These are phyloP conservation scores for Nemania abortiva DNA, from an alignment of 2,329 filamentous ascomycete genomes.

Conservation along the genomic window DNA sequence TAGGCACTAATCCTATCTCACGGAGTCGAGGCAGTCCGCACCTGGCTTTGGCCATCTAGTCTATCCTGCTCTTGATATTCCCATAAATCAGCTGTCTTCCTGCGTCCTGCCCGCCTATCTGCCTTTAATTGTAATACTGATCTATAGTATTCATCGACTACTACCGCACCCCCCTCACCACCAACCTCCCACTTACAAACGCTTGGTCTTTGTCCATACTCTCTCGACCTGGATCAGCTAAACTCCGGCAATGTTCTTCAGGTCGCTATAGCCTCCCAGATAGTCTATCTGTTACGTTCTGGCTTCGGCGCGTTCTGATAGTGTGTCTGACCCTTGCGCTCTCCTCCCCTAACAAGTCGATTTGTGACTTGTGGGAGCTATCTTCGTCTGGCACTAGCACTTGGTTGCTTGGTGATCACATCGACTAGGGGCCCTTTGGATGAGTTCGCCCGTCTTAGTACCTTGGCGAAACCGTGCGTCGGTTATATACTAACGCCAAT, in stretches of 20 bases:
- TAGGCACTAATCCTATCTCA: slow-evolving; percentile 17
- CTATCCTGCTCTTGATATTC: slow-evolving; percentile 15
- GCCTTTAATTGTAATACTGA: slow-evolving; percentile 31
- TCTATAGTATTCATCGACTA: slow-evolving; percentile 24
- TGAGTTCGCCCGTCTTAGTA: not conserved
- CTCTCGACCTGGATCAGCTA: slow-evolving; percentile 13
- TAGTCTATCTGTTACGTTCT: slow-evolving; percentile 1
- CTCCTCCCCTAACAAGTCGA: slow-evolving; percentile 12
- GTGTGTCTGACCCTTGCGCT: slow-evolving; percentile 4
- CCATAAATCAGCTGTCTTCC: slow-evolving; percentile 1
- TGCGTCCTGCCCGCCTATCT: not conserved
- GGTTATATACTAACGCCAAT: slow-evolving; percentile 6
- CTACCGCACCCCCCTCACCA: slow-evolving; percentile 1
- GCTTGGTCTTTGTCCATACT: slow-evolving; percentile 10
- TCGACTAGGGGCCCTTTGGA: slow-evolving; percentile 8
- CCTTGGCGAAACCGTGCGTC: slow-evolving; percentile 4
- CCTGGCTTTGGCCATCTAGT: slow-evolving; percentile 4
- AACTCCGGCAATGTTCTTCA: slow-evolving; percentile 8
- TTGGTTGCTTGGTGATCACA: not conserved
- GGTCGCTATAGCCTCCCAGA: slow-evolving; percentile 16
- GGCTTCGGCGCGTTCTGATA: slow-evolving; percentile 18
- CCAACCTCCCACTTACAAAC: slow-evolving; percentile 25
- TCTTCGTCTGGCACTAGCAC: not conserved
- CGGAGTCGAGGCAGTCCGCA: slow-evolving; percentile 25
- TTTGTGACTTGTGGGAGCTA: slow-evolving; percentile 1